These are phyloP conservation scores for Neonectria sp. DNA, from an alignment of 2,329 filamentous ascomycete genomes.

Conservation along the genomic window DNA sequence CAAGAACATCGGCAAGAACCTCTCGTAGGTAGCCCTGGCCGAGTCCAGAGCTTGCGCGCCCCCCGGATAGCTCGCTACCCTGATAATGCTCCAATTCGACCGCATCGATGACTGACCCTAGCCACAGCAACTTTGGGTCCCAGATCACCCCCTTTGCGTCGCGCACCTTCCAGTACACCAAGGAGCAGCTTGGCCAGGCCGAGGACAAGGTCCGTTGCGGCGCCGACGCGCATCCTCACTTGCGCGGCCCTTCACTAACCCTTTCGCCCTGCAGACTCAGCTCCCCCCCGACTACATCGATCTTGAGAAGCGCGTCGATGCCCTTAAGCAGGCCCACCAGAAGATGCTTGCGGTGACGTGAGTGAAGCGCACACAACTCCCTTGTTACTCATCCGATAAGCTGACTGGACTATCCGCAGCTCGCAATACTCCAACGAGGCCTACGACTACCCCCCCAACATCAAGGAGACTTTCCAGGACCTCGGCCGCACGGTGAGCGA, in stretches of 20 bases:
- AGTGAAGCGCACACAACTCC: constrained; percentile 55
- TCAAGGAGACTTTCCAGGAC: constrained; percentile 97
- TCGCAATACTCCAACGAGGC: constrained; percentile 93
- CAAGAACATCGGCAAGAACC: constrained; percentile 70
- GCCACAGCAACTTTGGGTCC: constrained; percentile 74
- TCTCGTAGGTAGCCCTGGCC: constrained; percentile 62
- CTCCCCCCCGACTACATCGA: constrained; percentile 98
- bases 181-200: constrained; percentile 95
- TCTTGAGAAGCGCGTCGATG: constrained; percentile 98
- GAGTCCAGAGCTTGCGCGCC: constrained; percentile 36
- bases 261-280: constrained; percentile 77
- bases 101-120: constrained; percentile 37
- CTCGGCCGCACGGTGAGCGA: constrained; percentile 95
- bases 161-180: constrained; percentile 96
- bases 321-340: constrained; percentile 95
- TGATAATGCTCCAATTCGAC: constrained; percentile 25
- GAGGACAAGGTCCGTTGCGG: constrained; percentile 83
- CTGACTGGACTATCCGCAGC: constrained; percentile 61
- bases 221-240: constrained; percentile 26
- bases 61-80: constrained; percentile 28
- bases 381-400: constrained; percentile 16
- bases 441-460: constrained; percentile 96
- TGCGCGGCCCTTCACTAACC: constrained; percentile 35
- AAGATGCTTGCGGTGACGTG: constrained; percentile 98
- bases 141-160: constrained; percentile 93